A percentile compares a stretch with the other conserved stretches of the same genome.
These are phyloP conservation scores for Actinomortierella ambigua DNA, from an alignment of 371 early-diverging fungal species.

Conservation along the genomic window DNA sequence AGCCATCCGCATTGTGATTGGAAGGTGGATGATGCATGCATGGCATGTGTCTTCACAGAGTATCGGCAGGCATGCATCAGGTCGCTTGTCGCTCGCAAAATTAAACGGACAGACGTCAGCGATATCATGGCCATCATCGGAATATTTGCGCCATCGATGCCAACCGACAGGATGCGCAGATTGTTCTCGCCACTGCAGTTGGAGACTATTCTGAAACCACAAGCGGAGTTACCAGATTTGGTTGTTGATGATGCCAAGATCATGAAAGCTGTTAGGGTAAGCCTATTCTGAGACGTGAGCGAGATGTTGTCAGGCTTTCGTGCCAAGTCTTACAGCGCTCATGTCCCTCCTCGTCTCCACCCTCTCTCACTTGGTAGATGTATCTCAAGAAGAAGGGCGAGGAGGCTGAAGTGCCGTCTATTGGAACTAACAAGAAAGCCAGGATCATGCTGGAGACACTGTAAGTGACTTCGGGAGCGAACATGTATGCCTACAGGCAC, in stretches of 20 bases:
- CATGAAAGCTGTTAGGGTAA: conserved; percentile 22
- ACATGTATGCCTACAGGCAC: conserved; percentile 7
- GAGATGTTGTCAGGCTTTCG: conserved; percentile 1
- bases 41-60: conserved; percentile 7
- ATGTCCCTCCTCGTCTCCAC: background rate
- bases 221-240: conserved; percentile 9
- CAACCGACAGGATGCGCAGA: conserved; percentile 18
- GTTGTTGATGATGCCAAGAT: conserved; percentile 16
- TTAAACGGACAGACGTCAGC: conserved; percentile 13
- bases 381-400: conserved; percentile 16
- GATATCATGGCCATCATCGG: conserved; percentile 21
- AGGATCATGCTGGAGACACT: conserved; percentile 25
- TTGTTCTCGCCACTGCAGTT: conserved; percentile 14
- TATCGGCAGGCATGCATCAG: conserved; percentile 16
- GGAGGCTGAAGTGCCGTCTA: conserved; percentile 16
- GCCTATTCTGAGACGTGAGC: conserved; percentile 1
- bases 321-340: conserved; percentile 5
- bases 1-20: conserved; percentile 16
- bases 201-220: conserved; percentile 5
- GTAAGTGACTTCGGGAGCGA: conserved; percentile 7
- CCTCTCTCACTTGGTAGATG: conserved; percentile 13
- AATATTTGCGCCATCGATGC: conserved; percentile 14
- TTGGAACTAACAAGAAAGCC: conserved; percentile 15
- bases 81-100: conserved; percentile 11
- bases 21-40: conserved; percentile 10